phyloP scores from a whole-genome alignment of 495 filamentous ascomycete genomes.

The Neurospora discreta region DNA sequence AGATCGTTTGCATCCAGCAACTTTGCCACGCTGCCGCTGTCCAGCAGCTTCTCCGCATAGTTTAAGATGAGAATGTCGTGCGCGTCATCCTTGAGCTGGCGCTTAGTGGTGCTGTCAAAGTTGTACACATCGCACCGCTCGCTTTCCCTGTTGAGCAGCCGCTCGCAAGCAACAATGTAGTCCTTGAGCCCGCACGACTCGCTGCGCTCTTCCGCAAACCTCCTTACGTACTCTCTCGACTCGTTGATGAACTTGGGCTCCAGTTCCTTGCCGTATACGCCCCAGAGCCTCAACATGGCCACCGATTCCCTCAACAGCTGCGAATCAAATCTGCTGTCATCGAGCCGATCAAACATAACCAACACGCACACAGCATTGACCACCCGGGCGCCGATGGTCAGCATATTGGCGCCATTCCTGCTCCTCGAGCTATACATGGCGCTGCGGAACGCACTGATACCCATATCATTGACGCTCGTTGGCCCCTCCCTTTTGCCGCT shows the following conservation, averaged over 20 bases:
- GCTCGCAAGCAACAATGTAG: constrained; percentile 58
- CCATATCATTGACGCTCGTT: constrained; percentile 42
- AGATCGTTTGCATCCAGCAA: constrained; percentile 57
- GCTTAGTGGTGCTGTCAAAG: constrained; percentile 70
- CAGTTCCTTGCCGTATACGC: constrained; percentile 65
- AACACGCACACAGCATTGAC: constrained; percentile 66
- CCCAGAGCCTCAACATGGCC: constrained; percentile 68
- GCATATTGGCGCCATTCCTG: constrained; percentile 25
- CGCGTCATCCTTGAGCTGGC: constrained; percentile 57
- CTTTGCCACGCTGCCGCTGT: constrained; percentile 48
- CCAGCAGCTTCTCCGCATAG: constrained; percentile 50
- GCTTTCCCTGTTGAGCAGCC: constrained; percentile 58
- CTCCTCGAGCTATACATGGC: constrained; percentile 45
- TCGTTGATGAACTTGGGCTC: constrained; percentile 59
- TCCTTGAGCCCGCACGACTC: constrained; percentile 45
- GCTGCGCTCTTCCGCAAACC: constrained; percentile 54
- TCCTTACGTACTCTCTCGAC: constrained; percentile 52
- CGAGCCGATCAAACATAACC: constrained; percentile 57
- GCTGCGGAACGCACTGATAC: constrained; percentile 46
- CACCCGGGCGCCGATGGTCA: constrained; percentile 41
- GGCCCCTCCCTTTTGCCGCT: constrained; percentile 25
- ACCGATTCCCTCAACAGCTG: constrained; percentile 58
- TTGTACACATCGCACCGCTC: constrained; percentile 64
- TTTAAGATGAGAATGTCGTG: constrained; percentile 54
- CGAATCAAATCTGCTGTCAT: constrained; percentile 37